phyloP scores from a whole-genome alignment of 140 eudicot genomes.

The Oenanthe javanica region DNA sequence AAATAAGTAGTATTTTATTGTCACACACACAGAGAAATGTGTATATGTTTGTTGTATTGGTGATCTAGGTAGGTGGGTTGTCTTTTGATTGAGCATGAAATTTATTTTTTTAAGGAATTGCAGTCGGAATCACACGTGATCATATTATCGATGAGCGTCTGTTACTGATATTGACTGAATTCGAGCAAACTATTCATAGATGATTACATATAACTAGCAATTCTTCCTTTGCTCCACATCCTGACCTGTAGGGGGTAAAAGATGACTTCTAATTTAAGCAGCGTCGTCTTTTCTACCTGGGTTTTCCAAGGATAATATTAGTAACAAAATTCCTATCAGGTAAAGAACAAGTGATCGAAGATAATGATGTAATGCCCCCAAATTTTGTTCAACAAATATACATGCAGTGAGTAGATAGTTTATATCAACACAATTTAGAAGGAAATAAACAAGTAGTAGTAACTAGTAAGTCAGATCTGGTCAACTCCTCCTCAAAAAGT shows the following conservation, averaged over 20 bases:
- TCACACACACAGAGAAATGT: too few relatives aligned
- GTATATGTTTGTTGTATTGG: neutral
- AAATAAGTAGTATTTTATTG: too few relatives aligned
- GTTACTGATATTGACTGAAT: neutral
- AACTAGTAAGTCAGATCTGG: neutral
- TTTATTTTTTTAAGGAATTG: neutral
- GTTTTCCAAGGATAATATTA: neutral
- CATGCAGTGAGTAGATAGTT: neutral
- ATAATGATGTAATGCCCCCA: neutral
- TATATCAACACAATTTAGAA: neutral
- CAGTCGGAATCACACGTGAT: neutral
- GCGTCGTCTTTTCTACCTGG: neutral
- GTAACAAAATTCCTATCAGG: neutral
- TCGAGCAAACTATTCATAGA: neutral
- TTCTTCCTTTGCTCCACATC: neutral
- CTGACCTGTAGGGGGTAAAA: neutral
- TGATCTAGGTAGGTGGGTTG: neutral
- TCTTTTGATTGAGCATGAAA: neutral
- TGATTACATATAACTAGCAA: neutral
- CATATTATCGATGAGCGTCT: neutral
- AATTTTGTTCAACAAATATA: too few relatives aligned
- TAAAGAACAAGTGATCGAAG: neutral
- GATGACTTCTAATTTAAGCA: neutral
- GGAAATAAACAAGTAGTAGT: neutral
- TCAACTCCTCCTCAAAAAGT: neutral